phyloP scores from a whole-genome alignment of 108 stramenopile species.

The Hondaea fermentalgiana region DNA sequence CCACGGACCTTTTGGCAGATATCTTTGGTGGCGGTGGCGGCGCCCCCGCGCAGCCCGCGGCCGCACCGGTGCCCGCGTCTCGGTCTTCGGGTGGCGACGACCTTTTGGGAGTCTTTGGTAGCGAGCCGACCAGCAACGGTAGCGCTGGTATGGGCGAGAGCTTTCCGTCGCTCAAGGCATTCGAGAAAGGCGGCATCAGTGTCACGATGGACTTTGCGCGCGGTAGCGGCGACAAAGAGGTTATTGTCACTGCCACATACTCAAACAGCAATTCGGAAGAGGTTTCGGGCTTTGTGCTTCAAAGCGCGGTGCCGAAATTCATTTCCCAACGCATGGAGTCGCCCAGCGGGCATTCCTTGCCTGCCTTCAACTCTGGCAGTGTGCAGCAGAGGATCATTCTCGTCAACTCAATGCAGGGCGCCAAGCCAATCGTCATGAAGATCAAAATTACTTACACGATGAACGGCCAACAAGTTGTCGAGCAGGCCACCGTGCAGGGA shows the following conservation, averaged over 20 bases:
- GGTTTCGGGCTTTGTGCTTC: conserved; percentile 70
- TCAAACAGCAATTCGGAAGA: conserved; percentile 65
- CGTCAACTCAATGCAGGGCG: conserved; percentile 73
- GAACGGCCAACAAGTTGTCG: conserved; percentile 63
- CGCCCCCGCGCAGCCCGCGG: not conserved
- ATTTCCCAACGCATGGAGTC: conserved; percentile 90
- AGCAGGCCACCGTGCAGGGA: conserved; percentile 71
- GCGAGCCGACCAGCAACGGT: conserved; percentile 26
- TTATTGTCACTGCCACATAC: conserved; percentile 58
- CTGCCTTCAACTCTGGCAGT: conserved; percentile 49
- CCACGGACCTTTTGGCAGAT: conserved; percentile 74
- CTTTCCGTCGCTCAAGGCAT: conserved; percentile 32
- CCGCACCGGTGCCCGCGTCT: conserved; percentile 46
- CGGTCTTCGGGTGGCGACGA: not conserved
- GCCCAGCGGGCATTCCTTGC: conserved; percentile 73
- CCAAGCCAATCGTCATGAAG: conserved; percentile 88
- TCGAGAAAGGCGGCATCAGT: conserved; percentile 20
- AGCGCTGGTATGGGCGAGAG: not conserved
- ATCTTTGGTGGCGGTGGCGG: conserved; percentile 58
- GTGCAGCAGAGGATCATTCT: conserved; percentile 86
- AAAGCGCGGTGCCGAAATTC: conserved; percentile 94
- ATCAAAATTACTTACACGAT: conserved; percentile 83
- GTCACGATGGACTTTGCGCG: conserved; percentile 24
- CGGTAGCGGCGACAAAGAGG: conserved; percentile 22
- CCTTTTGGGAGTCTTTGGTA: conserved; percentile 79